These are phyloP conservation scores for Kazachstania martiniae DNA, from an alignment of 805 yeast species.

Conservation along the genomic window DNA sequence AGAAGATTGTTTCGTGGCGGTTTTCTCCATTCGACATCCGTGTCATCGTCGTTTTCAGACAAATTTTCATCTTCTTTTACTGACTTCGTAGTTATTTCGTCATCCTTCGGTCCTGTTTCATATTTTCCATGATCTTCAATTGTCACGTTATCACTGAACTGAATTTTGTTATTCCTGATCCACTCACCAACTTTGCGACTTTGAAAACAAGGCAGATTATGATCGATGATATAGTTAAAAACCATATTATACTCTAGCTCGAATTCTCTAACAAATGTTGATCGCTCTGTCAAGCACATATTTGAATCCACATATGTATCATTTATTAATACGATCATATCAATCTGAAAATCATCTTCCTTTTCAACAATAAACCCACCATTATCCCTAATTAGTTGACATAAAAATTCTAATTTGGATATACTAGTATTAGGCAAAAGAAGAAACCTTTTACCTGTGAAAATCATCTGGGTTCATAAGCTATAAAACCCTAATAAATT, in stretches of 20 bases:
- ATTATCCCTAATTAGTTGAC: conserved; percentile 9
- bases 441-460: conserved; percentile 4
- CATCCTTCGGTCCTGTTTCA: no score
- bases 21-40: background rate
- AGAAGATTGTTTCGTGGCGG: no score
- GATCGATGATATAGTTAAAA: conserved; percentile 4
- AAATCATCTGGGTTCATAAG: conserved; percentile 3
- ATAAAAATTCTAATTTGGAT: conserved; percentile 8
- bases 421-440: conserved; percentile 16
- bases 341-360: conserved; percentile 2
- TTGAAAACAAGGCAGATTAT: conserved; percentile 7
- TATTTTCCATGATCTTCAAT: background rate
- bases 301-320: conserved; percentile 19
- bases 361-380: conserved; percentile 14
- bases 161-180: conserved; percentile 7
- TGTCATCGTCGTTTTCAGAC: background rate
- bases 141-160: conserved; percentile 1
- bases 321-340: conserved; percentile 13
- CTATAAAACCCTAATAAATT: no score
- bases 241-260: conserved; percentile 6
- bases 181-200: conserved; percentile 12
- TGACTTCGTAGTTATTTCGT: background rate
- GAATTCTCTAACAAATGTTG: conserved; percentile 19
- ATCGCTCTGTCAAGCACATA: no score
- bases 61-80: background rate